Percentiles rank a stretch among this genome's conserved stretches.
These are phyloP conservation scores for Hsuehochloa calcarea DNA, from an alignment of 176 grass and related monocot species.

Conservation along the genomic window DNA sequence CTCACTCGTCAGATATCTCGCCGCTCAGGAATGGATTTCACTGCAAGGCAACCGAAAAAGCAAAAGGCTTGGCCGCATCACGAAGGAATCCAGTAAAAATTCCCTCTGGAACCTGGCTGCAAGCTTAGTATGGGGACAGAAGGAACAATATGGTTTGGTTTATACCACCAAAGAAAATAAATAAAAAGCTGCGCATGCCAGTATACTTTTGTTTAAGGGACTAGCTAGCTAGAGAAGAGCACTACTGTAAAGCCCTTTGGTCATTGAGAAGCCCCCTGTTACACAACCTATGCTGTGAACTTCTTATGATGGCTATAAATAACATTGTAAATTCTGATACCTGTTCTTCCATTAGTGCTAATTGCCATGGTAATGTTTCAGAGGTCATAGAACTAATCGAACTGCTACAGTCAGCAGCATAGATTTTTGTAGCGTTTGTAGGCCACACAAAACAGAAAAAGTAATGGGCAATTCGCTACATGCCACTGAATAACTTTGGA, in stretches of 20 bases:
- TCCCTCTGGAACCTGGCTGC: constrained; percentile 4
- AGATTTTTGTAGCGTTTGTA: background rate
- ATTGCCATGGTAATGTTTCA: background rate
- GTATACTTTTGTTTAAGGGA: background rate
- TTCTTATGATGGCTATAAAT: background rate
- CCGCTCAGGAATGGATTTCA: constrained; percentile 13
- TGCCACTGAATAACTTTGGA: no score
- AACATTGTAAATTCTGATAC: background rate
- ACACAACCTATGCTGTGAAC: background rate
- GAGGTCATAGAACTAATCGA: background rate
- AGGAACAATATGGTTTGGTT: constrained; percentile 21
- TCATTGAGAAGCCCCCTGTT: background rate
- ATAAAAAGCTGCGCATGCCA: background rate
- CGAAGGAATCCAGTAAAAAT: constrained; percentile 30
- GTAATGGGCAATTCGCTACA: no score
- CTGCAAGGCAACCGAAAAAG: constrained; percentile 9
- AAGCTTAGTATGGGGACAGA: constrained; percentile 6
- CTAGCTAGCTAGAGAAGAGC: no score
- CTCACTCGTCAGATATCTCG: background rate
- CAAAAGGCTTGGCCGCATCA: background rate
- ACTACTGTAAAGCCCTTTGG: background rate
- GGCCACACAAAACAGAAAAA: background rate
- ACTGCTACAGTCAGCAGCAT: background rate
- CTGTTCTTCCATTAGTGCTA: background rate
- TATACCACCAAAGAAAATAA: background rate